Evolutionary conservation across 345 rosid species (phyloP), one percentile per base, ranked within the genome.

Genomic region (Diplotaxis tenuifolia): DNA sequence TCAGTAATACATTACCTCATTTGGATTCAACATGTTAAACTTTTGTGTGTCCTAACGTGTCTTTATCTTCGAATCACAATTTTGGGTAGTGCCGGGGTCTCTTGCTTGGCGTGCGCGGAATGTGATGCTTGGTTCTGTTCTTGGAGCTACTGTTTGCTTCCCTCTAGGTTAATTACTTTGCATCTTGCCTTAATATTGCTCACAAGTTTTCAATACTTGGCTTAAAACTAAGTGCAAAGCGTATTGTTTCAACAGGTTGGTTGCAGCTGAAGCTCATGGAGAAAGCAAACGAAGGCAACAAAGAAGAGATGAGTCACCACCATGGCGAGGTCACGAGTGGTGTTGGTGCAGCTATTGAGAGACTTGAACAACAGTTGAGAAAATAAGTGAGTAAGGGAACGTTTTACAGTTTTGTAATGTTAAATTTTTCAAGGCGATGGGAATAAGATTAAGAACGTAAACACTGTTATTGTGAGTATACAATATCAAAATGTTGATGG

Each of bases 51-150:
- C 40, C 25, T 75, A 67, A 73, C 60, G 4, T 63, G 20, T 23
- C 31, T 4, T 53, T 31, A 12, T 45, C 32, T 70, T n/a, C 49
- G 60, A 27, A 68, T 19, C 31, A 65, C 53, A 65, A 60, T 61
- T 9, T 77, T n/a, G n/a, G 52, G 54, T 63, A 93, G 96, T 93
- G 91, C 96, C 96, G 25, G 98, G 96, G 59, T 85, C 98, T 60
- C 83, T 87, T 15, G 67, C 72, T 45, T 90, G 98, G 98, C 92
- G 96, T 73, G 82, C 81, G 22, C 86, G 96, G 80, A 93, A 93
- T 73, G 90, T 93, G 72, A 56, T 88, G 74, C 84, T 93, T 1
- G 96, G 96, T 53, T 90, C 93, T 8, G 83, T 72, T 86, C 77
- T 90, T 12, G 96, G 96, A 75, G 92, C 98, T 28, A 88, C 88